Evolutionary conservation across 345 rosid genomes (phyloP).

Genomic region (Moricandia arvensis): DNA sequence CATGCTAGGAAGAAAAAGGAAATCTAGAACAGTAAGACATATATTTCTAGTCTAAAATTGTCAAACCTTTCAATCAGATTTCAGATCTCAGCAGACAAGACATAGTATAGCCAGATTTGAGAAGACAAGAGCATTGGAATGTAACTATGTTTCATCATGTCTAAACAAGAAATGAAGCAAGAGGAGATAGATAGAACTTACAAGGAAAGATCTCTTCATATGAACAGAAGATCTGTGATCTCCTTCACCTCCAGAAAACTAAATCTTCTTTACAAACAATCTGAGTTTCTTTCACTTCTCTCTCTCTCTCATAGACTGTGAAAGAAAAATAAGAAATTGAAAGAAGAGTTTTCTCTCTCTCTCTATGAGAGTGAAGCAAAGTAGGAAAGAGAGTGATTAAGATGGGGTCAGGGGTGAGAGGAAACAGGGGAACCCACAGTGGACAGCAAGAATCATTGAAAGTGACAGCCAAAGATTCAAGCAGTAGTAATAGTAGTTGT

Average conservation of each 20-base stretch:
- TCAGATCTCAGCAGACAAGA: slow-evolving; percentile 26
- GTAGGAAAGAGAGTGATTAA: slow-evolving; percentile 43
- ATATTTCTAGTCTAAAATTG: background rate
- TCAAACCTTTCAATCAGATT: background rate
- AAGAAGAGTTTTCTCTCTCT: slow-evolving; percentile 15
- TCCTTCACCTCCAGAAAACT: slow-evolving; percentile 30
- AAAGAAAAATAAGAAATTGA: slow-evolving; percentile 22
- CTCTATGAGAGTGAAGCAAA: slow-evolving; percentile 21
- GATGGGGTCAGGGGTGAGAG: slow-evolving; percentile 57
- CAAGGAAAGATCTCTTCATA: slow-evolving; percentile 85
- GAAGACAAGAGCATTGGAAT: background rate
- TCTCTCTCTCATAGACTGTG: slow-evolving; percentile 4
- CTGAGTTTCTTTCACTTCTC: slow-evolving; percentile 6
- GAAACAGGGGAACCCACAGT: slow-evolving; percentile 48
- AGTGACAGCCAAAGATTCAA: slow-evolving; percentile 70
- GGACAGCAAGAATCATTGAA: slow-evolving; percentile 58
- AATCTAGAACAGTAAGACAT: background rate
- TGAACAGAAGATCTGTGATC: slow-evolving; percentile 59
- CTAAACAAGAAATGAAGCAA: background rate
- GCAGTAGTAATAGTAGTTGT: slow-evolving; percentile 54
- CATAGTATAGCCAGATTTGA: slow-evolving; percentile 6
- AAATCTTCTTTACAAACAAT: background rate
- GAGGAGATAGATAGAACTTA: slow-evolving; percentile 40
- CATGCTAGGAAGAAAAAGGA: slow-evolving; percentile 16
- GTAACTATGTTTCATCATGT: background rate